Conservation (phyloP, 805 yeast genomes). For the Saccharomyces kudriavzevii region DNA sequence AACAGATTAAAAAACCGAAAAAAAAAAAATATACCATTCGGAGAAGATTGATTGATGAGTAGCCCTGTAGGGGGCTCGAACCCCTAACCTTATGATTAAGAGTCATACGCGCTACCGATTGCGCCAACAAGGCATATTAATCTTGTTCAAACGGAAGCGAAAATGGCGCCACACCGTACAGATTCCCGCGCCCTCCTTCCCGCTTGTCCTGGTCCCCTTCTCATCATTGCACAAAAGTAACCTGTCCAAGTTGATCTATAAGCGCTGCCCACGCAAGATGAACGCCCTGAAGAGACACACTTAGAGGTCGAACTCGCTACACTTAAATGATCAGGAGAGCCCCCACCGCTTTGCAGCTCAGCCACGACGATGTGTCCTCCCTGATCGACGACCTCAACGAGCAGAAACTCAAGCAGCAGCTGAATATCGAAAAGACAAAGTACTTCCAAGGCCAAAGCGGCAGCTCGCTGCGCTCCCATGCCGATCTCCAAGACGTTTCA, state of each 20-base stretch:
- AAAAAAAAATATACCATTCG: background rate
- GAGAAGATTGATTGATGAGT: no score
- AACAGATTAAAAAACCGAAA: background rate
- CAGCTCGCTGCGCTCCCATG: background rate
- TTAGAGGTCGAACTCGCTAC: background rate
- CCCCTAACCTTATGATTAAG: background rate
- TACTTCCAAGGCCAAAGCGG: background rate
- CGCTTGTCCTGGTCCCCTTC: background rate
- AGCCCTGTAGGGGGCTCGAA: background rate
- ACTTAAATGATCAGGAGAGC: background rate
- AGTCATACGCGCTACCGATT: background rate
- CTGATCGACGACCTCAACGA: background rate
- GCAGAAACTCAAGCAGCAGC: background rate
- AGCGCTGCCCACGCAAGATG: no score
- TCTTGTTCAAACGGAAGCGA: no score
- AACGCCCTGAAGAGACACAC: no score
- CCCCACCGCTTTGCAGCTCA: background rate
- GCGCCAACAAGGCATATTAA: background rate
- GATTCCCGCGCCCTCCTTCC: no score
- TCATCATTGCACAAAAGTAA: background rate
- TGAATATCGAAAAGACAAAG: background rate
- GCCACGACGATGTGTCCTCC: background rate
- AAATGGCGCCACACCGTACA: no score
- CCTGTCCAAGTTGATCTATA: no score
- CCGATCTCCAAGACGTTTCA: background rate